These are phyloP conservation scores for Lactarius akahatsu DNA, from an alignment of 768 basidiomycete species.

Conservation along the genomic window DNA sequence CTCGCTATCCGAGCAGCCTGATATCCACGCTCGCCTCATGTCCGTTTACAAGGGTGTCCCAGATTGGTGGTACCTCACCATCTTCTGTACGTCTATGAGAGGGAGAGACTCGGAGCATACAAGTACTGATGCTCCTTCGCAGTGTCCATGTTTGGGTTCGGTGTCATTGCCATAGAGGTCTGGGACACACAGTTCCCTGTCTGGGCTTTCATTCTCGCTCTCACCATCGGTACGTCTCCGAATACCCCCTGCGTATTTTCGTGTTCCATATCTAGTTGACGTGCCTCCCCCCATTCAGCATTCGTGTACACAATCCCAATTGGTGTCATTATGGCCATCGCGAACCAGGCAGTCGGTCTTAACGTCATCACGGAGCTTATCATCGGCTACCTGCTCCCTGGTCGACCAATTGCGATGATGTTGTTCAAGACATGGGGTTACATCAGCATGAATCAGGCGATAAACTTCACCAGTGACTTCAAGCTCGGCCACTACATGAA, in stretches of 20 bases:
- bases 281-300: slow-evolving; percentile 30
- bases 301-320: slow-evolving; percentile 72
- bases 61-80: slow-evolving; percentile 65
- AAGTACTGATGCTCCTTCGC: background rate
- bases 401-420: slow-evolving; percentile 78
- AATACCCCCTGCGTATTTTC: background rate
- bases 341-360: slow-evolving; percentile 72
- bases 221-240: slow-evolving; percentile 50
- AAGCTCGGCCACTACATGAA: slow-evolving; percentile 74
- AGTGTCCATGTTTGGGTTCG: slow-evolving; percentile 62
- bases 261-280: background rate
- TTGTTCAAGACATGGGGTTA: slow-evolving; percentile 85
- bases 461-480: slow-evolving; percentile 70
- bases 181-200: slow-evolving; percentile 76
- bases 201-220: slow-evolving; percentile 67
- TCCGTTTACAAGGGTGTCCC: slow-evolving; percentile 70
- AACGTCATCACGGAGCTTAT: slow-evolving; percentile 78
- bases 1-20: slow-evolving; percentile 74
- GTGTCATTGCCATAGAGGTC: slow-evolving; percentile 63
- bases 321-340: slow-evolving; percentile 75
- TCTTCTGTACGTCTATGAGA: slow-evolving; percentile 42
- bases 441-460: slow-evolving; percentile 64
- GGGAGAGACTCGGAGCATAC: background rate
- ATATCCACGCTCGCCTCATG: slow-evolving; percentile 88
- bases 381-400: slow-evolving; percentile 81